phyloP scores from a whole-genome alignment of 2,329 filamentous ascomycete species.

The Aspergillus novofumigatus region DNA sequence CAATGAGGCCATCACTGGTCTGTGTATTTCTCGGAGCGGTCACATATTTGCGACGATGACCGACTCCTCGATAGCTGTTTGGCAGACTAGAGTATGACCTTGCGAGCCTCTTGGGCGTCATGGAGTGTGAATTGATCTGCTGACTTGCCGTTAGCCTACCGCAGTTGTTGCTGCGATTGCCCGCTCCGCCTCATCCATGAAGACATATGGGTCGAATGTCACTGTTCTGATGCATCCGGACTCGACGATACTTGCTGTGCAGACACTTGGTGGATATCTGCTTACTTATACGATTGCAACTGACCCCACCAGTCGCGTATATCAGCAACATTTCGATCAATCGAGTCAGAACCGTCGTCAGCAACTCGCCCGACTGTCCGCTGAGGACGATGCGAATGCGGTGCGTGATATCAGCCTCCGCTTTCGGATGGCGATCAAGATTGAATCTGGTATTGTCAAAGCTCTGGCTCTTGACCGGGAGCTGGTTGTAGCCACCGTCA shows the following conservation, averaged over 20 bases:
- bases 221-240: conserved; percentile 85
- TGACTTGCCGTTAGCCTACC: conserved; percentile 62
- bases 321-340: conserved; percentile 70
- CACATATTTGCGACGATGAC: conserved; percentile 87
- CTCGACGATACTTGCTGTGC: conserved; percentile 84
- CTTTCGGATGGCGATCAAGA: conserved; percentile 96
- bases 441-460: conserved; percentile 88
- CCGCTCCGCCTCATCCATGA: conserved; percentile 73
- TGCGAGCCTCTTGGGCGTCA: conserved; percentile 3
- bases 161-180: conserved; percentile 81
- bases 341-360: conserved; percentile 43
- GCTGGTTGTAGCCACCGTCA: conserved; percentile 82
- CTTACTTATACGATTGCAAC: conserved; percentile 92
- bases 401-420: conserved; percentile 83
- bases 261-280: conserved; percentile 78
- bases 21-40: conserved; percentile 73
- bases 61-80: conserved; percentile 78
- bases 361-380: conserved; percentile 50
- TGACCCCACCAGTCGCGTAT: conserved; percentile 76
- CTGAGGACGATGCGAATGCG: conserved; percentile 75
- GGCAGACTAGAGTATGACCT: conserved; percentile 80
- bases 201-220: conserved; percentile 79
- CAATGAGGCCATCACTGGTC: conserved; percentile 65
- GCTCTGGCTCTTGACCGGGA: conserved; percentile 89
- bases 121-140: conserved; percentile 18